These are phyloP conservation scores for Phytophthora sansomeana DNA, from an alignment of 352 stramenopile genomes.

Conservation along the genomic window DNA sequence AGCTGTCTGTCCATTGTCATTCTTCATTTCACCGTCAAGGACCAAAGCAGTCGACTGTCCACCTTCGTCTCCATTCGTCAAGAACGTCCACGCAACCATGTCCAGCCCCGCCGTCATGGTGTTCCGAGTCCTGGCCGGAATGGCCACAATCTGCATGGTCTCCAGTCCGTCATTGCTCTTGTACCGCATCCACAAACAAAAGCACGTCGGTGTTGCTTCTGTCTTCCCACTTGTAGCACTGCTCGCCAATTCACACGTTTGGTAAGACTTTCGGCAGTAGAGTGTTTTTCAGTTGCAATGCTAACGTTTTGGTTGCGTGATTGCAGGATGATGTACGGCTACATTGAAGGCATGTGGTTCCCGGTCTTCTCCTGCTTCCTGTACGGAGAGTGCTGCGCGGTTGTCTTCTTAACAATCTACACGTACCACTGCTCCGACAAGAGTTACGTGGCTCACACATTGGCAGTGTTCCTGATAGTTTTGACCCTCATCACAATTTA, in stretches of 20 bases:
- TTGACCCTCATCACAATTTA: slow-evolving; percentile 49
- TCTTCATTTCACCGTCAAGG: slow-evolving; percentile 20
- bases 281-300: slow-evolving; percentile 16
- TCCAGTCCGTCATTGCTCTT: slow-evolving; percentile 51
- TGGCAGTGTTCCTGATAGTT: slow-evolving; percentile 25
- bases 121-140: slow-evolving; percentile 40
- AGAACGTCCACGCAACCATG: slow-evolving; percentile 20
- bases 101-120: slow-evolving; percentile 30
- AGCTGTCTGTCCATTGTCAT: slow-evolving; percentile 15
- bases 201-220: slow-evolving; percentile 45
- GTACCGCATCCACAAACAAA: slow-evolving; percentile 52
- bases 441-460: slow-evolving; percentile 35
- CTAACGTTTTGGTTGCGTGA: slow-evolving; percentile 32
- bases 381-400: slow-evolving; percentile 41
- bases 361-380: slow-evolving; percentile 55
- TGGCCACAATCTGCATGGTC: slow-evolving; percentile 51
- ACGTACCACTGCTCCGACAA: slow-evolving; percentile 40
- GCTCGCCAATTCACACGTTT: slow-evolving; percentile 49
- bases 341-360: slow-evolving; percentile 51
- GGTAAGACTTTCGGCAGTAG: slow-evolving; percentile 38
- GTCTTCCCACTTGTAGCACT: slow-evolving; percentile 53
- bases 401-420: slow-evolving; percentile 51
- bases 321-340: slow-evolving; percentile 56
- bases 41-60: slow-evolving; percentile 4
- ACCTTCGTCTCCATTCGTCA: not conserved